Conservation (phyloP, 2,329 filamentous ascomycete genomes). For the Penicillium janthinellum region DNA sequence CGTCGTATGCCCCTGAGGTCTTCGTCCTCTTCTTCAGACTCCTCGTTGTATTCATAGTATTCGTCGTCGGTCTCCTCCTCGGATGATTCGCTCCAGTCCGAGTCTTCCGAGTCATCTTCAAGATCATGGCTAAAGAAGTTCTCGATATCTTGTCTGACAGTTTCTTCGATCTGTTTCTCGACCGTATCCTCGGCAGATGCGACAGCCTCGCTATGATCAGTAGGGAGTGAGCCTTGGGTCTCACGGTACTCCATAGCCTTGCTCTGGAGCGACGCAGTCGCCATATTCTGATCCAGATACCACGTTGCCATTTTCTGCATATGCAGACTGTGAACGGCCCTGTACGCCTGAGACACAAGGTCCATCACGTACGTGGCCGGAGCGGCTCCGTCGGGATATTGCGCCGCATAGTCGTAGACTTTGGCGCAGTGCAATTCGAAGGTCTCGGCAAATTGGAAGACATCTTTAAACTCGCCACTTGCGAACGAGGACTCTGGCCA, state of each 20-base stretch:
- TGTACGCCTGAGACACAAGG: constrained; percentile 7
- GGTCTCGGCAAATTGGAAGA: background rate
- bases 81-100: constrained; percentile 13
- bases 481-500: constrained; percentile 11
- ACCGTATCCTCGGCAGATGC: background rate
- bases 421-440: constrained; percentile 17
- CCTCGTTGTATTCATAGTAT: constrained; percentile 18
- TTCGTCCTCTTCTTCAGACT: constrained; percentile 11
- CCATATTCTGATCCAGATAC: constrained; percentile 8
- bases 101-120: constrained; percentile 8
- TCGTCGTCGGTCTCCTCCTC: constrained; percentile 17
- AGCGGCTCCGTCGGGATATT: background rate
- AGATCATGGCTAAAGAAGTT: background rate
- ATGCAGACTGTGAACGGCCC: constrained; percentile 15
- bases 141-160: background rate
- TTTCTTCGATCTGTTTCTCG: constrained; percentile 5
- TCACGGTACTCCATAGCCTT: constrained; percentile 9
- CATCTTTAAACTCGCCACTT: constrained; percentile 1
- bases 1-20: background rate
- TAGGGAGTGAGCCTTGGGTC: background rate
- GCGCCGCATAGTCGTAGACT: background rate
- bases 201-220: background rate
- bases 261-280: constrained; percentile 10
- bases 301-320: constrained; percentile 12
- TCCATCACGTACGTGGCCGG: constrained; percentile 2